Percentiles rank a stretch among this genome's conserved stretches.
Evolutionary conservation across 2,329 filamentous ascomycete species (phyloP).

Genomic region (Mycocentrospora acerina): DNA sequence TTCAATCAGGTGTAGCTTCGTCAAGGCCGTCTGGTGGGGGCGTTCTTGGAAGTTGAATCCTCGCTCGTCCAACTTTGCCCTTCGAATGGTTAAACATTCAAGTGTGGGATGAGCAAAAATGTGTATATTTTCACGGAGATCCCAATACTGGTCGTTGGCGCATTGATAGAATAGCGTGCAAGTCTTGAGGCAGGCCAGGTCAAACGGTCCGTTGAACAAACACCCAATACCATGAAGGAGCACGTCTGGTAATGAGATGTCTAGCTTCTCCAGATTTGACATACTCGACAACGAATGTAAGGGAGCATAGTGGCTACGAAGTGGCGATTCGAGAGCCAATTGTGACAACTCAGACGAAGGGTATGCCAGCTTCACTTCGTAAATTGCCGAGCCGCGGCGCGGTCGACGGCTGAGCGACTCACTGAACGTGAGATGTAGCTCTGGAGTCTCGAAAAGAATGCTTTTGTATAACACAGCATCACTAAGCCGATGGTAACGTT

Average conservation of each 20-base stretch:
- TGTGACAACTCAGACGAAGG: slow-evolving; percentile 34
- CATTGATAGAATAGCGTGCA: slow-evolving; percentile 37
- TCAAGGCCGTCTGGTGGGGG: slow-evolving; percentile 31
- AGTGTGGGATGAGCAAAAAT: slow-evolving; percentile 36
- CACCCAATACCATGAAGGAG: slow-evolving; percentile 33
- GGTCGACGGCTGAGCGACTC: slow-evolving; percentile 34
- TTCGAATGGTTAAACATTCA: slow-evolving; percentile 28
- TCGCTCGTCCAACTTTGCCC: slow-evolving; percentile 33
- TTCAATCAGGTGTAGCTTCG: slow-evolving; percentile 30
- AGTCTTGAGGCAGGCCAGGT: slow-evolving; percentile 33
- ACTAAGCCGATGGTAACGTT: slow-evolving; percentile 32
- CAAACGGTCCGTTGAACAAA: slow-evolving; percentile 37
- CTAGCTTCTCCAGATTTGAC: slow-evolving; percentile 36
- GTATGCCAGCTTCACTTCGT: slow-evolving; percentile 34
- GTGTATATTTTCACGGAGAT: slow-evolving; percentile 37
- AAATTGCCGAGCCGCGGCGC: slow-evolving; percentile 34
- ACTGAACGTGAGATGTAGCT: slow-evolving; percentile 36
- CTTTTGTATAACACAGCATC: slow-evolving; percentile 36
- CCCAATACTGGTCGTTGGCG: slow-evolving; percentile 35
- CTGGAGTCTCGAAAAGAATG: slow-evolving; percentile 33
- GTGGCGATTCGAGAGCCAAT: slow-evolving; percentile 29
- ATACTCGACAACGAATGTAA: slow-evolving; percentile 35
- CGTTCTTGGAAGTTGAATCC: slow-evolving; percentile 35
- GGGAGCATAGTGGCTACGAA: slow-evolving; percentile 31
- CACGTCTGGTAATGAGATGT: slow-evolving; percentile 33